Conservation (phyloP, 2,329 filamentous ascomycete species). For the Monosporascus sp. region DNA sequence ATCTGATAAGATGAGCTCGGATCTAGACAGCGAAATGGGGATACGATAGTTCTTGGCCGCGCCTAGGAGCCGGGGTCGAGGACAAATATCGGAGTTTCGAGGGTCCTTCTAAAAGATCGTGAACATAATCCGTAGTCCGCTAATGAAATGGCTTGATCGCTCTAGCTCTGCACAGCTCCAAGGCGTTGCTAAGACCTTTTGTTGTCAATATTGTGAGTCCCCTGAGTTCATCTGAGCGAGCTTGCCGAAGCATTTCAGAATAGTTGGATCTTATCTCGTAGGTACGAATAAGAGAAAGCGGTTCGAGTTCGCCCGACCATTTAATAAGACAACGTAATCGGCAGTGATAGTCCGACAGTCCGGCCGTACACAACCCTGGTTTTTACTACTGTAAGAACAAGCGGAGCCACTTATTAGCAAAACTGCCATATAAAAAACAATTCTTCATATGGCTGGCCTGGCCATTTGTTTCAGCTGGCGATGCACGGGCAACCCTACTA, state of each 20-base stretch:
- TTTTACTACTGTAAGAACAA: neutral
- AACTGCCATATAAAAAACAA: no score
- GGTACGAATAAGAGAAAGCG: neutral
- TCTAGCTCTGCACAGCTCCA: no score
- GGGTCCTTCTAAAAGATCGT: neutral
- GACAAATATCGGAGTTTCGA: neutral
- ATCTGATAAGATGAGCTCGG: constrained; percentile 46
- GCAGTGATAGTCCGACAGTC: no score
- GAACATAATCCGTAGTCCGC: neutral
- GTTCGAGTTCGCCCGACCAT: neutral
- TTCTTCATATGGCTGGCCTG: no score
- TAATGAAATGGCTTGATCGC: no score
- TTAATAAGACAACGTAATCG: no score
- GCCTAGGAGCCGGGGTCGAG: constrained; percentile 2
- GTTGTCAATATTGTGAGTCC: no score
- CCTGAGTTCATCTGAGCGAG: no score
- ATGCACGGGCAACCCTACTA: no score
- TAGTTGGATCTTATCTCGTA: neutral
- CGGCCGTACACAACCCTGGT: neutral
- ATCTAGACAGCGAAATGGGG: constrained; percentile 1
- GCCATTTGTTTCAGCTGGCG: no score
- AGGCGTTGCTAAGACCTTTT: no score
- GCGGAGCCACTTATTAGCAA: neutral
- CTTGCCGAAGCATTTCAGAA: no score
- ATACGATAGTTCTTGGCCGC: constrained; percentile 2